Evolutionary conservation across 768 basidiomycete genomes (phyloP), one percentile per base, ranked within the genome.

Genomic region (Russula sp.): DNA sequence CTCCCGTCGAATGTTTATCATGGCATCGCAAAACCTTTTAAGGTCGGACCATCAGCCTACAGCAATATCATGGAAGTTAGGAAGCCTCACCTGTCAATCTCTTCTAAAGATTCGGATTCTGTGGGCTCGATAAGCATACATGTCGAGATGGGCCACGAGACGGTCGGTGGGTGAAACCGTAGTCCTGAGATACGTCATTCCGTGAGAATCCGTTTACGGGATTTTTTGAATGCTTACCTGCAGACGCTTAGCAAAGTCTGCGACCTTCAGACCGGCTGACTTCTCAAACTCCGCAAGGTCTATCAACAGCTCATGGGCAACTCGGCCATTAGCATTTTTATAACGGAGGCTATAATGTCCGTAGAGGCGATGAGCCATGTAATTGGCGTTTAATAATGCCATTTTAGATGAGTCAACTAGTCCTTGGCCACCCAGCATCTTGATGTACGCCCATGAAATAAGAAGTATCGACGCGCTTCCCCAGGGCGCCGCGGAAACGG

Each of bases 371-470:
- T 88, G 83, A 22, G 95, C 94, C 84, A 98, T 97, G 76, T 98
- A 99, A 76, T 99, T 99, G 55, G 97, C 97, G 72, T 88, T 98
- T 49, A 99, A 83, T 34, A 99, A 81, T 1, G 97, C 93, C 34
- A 92, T 77, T 70, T 89, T 90, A 3, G 94, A 90, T 0, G 94
- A 87, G 64, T 93, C 83, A 26, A 86, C 83, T 30, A 99, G 83
- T 8, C 97, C 97, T 61, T 84, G 79, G 9, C 95, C 96, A 30
- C 97, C 97, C n/a, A 99, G 84, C 97, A 99, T 98, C 79, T 92
- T 96, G 82, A 97, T 92, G 76, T 97, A 99, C 14, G 97, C 96
- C 95, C 96, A 98, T 0, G 95, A 98, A 71, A 98, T 98, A 65
- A 95, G 81, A 53, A 92, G 87, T 71, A 99, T 94, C 8, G 93